A percentile compares a stretch with the other conserved stretches of the same genome.
phyloP scores from a whole-genome alignment of 2,329 filamentous ascomycete species.

The Amylocarpus encephaloides region DNA sequence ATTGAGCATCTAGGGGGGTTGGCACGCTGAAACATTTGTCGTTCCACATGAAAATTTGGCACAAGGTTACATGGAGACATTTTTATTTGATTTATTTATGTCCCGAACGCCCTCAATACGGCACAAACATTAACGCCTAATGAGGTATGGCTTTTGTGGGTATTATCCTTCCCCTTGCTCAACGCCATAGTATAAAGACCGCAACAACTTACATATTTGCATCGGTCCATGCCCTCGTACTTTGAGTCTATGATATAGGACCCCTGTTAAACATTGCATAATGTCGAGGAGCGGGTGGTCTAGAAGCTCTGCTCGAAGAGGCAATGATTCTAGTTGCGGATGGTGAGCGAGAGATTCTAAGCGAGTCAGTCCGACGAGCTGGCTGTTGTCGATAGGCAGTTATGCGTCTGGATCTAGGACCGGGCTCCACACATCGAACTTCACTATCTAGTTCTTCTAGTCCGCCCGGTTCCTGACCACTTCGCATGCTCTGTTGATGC shows the following conservation, averaged over 20 bases:
- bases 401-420: conserved; percentile 17
- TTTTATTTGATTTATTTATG: too few relatives aligned
- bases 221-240: too few relatives aligned
- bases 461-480: conserved; percentile 13
- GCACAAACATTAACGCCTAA: too few relatives aligned
- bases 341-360: conserved; percentile 23
- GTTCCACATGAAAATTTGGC: too few relatives aligned
- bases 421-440: conserved; percentile 15
- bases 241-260: not conserved
- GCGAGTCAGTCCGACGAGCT: conserved; percentile 18
- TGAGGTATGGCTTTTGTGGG: too few relatives aligned
- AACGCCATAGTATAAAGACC: too few relatives aligned
- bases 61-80: too few relatives aligned
- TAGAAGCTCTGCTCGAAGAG: conserved; percentile 17
- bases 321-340: conserved; percentile 22
- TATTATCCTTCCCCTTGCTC: too few relatives aligned
- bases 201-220: too few relatives aligned
- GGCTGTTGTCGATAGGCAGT: conserved; percentile 19
- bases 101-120: too few relatives aligned
- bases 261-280: conserved; percentile 8
- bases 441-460: conserved; percentile 13
- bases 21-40: too few relatives aligned
- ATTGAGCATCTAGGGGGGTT: too few relatives aligned
- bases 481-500: conserved; percentile 24
- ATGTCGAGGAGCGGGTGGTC: conserved; percentile 14